These are phyloP conservation scores for Aureobasidium vineae DNA, from an alignment of 2,329 filamentous ascomycete species.

Conservation along the genomic window DNA sequence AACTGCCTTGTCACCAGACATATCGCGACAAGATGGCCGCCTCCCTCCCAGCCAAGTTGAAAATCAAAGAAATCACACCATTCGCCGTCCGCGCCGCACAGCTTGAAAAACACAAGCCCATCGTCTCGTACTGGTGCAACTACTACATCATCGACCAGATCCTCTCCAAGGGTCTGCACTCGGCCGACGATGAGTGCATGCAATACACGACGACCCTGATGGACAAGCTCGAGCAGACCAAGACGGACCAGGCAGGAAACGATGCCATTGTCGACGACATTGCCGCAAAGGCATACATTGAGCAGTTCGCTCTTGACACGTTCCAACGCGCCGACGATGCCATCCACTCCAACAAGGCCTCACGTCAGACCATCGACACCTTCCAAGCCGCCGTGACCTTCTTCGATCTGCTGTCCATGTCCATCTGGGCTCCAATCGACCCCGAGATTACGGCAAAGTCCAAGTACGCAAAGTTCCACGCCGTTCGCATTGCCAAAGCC, in stretches of 20 bases:
- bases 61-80: slow-evolving; percentile 68
- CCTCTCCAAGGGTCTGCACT: slow-evolving; percentile 75
- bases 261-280: slow-evolving; percentile 83
- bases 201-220: slow-evolving; percentile 79
- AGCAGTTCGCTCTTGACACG: slow-evolving; percentile 88
- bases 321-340: slow-evolving; percentile 81
- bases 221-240: slow-evolving; percentile 85
- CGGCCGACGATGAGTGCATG: slow-evolving; percentile 71
- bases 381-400: slow-evolving; percentile 92
- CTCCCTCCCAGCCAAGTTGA: slow-evolving; percentile 68
- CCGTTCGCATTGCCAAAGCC: slow-evolving; percentile 83
- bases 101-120: slow-evolving; percentile 79
- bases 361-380: slow-evolving; percentile 89
- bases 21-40: slow-evolving; percentile 61
- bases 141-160: slow-evolving; percentile 95
- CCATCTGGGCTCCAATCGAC: slow-evolving; percentile 77
- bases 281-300: slow-evolving; percentile 85
- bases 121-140: slow-evolving; percentile 92
- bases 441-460: slow-evolving; percentile 78
- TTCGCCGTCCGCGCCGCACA: slow-evolving; percentile 83
- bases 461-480: slow-evolving; percentile 96
- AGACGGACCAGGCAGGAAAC: slow-evolving; percentile 69
- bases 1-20: slow-evolving; percentile 7
- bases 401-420: slow-evolving; percentile 69
- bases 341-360: slow-evolving; percentile 78